These are phyloP conservation scores for Rhynchospora tenuis DNA, from an alignment of 176 grass and related monocot species.

Conservation along the genomic window DNA sequence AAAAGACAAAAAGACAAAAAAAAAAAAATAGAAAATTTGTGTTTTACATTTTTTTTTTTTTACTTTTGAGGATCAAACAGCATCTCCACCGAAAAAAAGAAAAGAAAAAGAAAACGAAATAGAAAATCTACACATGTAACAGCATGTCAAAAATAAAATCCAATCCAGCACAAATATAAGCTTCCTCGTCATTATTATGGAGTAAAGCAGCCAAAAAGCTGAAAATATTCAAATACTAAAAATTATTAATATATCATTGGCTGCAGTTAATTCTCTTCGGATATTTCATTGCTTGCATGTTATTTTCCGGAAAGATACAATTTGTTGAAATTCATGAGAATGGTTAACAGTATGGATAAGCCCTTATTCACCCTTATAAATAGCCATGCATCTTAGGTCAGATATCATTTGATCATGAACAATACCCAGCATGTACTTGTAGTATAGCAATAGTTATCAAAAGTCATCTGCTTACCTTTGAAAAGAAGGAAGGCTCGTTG, in stretches of 20 bases:
- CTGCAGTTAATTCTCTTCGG: neutral
- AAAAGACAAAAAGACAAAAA: neutral
- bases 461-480: slow-evolving; percentile 37
- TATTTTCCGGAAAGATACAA: neutral
- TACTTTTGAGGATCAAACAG: neutral
- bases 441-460: neutral
- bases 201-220: slow-evolving; percentile 16
- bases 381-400: neutral
- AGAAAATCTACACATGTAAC: neutral
- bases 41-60: neutral
- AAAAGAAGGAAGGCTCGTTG: slow-evolving; percentile 29
- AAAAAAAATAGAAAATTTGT: neutral
- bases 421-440: neutral
- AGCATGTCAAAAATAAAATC: neutral
- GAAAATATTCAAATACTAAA: neutral
- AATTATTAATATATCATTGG: neutral
- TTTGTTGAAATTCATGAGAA: neutral
- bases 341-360: neutral
- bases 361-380: neutral
- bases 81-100: neutral
- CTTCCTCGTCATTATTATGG: slow-evolving; percentile 1
- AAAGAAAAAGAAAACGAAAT: neutral
- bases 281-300: neutral
- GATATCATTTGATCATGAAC: neutral
- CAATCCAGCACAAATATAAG: neutral